Base-by-base conservation (phyloP, 176 grass and related monocot genomes). In the Ensete ventricosum region DNA sequence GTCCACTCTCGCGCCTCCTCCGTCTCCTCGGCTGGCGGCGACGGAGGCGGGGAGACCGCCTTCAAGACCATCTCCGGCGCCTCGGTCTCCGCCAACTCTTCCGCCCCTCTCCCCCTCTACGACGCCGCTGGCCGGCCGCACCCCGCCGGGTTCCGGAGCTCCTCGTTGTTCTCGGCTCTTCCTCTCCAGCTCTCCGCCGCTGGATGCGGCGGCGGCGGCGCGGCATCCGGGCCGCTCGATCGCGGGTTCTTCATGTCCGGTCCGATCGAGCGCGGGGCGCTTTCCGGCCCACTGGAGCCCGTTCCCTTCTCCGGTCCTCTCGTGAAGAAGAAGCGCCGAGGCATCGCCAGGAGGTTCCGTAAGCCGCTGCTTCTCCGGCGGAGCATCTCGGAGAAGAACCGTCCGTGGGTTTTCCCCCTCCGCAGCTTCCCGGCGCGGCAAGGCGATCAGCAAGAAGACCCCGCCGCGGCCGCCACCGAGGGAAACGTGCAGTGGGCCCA, bases 401-500 rank as follows among this genome's bases (percentile, higher is more conserved):
- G 71, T 8, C 71, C 71, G 9, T 85, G 88, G 81, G 83, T 88
- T 52, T 85, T 84, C 29, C 93, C 93, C 25, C 87, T 96, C 67
- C 89, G 81, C 22, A 82, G 69, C 62, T 73, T 80, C 53, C 24
- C 60, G 0, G 54, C 62, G 10, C 55, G 72, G 22, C 53, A 26
- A 9, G 17, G 67, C 53, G 22, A 29, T 25, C 52, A 17, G 22
- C 25, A 55, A 11, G 76, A 14, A 13, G 50, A 21, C 17, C n/a
- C 49, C 11, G n/a, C 54, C 11, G 34, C 14, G n/a, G 11, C 50
- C 8, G 27, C 67, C 25, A 74, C 83, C 12, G 62, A 55, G 26
- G 85, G 77, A n/a, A 83, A 85, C 49, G 85, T 96, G 60, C 89
- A 96, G 72, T 96, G 93, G 93, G 93, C 93, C 55, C 93, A 96